Percentiles rank a stretch among this genome's conserved stretches.
These are phyloP conservation scores for Benincasa hispida DNA, from an alignment of 306 rosid genomes.

Conservation along the genomic window DNA sequence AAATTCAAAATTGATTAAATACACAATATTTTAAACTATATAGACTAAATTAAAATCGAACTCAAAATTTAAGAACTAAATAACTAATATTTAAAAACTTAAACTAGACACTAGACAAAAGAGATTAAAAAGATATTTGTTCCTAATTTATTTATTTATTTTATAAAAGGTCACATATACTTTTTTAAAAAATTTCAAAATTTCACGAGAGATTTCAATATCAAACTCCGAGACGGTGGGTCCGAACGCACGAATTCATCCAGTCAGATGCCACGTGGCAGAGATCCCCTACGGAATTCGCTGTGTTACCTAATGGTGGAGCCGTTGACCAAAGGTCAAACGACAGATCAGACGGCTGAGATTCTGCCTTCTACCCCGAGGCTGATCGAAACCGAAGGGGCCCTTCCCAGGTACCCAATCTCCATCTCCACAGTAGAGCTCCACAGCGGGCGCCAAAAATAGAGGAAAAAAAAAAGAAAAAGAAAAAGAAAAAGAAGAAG, in stretches of 20 bases:
- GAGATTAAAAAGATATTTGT: too few species aligned
- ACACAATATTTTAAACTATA: too few species aligned
- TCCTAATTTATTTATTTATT: too few species aligned
- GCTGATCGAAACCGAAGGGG: not conserved
- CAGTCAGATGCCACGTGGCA: constrained; percentile 27
- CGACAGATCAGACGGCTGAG: constrained; percentile 25
- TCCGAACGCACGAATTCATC: constrained; percentile 8
- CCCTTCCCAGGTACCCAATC: constrained; percentile 10
- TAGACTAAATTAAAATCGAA: too few species aligned
- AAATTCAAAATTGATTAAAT: too few species aligned
- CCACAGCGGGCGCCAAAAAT: constrained; percentile 69
- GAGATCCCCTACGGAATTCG: not conserved
- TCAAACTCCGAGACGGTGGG: constrained; percentile 13
- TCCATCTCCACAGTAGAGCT: constrained; percentile 17
- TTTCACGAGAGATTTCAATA: not conserved
- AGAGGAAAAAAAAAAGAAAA: constrained; percentile 4
- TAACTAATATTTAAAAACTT: too few species aligned
- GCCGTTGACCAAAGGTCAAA: constrained; percentile 25
- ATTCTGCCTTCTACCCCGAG: not conserved
- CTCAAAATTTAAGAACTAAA: too few species aligned
- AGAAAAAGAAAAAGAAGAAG: constrained; percentile 17
- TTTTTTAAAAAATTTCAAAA: not conserved
- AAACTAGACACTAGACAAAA: too few species aligned
- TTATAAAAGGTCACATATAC: not conserved
- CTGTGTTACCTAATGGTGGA: not conserved